phyloP scores from a whole-genome alignment of 306 rosid genomes.

The Phaseolus lunatus region DNA sequence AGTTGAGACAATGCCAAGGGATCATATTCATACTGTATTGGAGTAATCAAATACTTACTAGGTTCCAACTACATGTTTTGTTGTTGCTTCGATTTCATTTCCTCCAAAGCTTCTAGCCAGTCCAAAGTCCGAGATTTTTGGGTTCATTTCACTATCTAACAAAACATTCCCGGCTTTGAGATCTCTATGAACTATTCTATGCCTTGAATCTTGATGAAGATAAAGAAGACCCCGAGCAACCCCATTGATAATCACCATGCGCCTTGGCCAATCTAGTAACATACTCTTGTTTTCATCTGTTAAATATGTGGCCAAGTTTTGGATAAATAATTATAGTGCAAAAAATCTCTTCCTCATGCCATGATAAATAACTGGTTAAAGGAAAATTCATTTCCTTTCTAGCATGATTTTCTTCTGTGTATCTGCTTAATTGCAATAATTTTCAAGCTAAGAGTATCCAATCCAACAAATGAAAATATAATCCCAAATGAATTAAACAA shows the following conservation, averaged over 20 bases:
- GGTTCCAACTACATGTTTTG: slow-evolving; percentile 39
- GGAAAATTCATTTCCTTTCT: neutral
- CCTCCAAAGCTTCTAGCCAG: slow-evolving; percentile 46
- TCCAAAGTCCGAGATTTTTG: slow-evolving; percentile 43
- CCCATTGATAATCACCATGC: slow-evolving; percentile 47
- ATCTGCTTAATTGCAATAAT: neutral
- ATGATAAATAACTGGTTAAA: neutral
- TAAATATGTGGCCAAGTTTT: slow-evolving; percentile 3
- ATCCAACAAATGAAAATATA: neutral
- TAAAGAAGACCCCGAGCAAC: slow-evolving; percentile 62
- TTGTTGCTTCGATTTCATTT: slow-evolving; percentile 29
- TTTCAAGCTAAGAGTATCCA: neutral
- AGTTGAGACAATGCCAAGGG: neutral
- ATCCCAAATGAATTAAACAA: neutral
- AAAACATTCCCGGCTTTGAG: slow-evolving; percentile 38
- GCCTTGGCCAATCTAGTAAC: slow-evolving; percentile 48
- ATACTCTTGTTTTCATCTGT: slow-evolving; percentile 31
- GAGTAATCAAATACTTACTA: slow-evolving; percentile 21
- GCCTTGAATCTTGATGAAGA: slow-evolving; percentile 53
- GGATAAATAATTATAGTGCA: no score
- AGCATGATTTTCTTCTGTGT: neutral
- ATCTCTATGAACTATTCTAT: slow-evolving; percentile 44
- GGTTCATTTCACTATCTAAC: slow-evolving; percentile 36
- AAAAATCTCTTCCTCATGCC: neutral
- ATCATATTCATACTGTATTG: neutral